Conservation (phyloP, 805 yeast species). For the Cephaloascus albidus region DNA sequence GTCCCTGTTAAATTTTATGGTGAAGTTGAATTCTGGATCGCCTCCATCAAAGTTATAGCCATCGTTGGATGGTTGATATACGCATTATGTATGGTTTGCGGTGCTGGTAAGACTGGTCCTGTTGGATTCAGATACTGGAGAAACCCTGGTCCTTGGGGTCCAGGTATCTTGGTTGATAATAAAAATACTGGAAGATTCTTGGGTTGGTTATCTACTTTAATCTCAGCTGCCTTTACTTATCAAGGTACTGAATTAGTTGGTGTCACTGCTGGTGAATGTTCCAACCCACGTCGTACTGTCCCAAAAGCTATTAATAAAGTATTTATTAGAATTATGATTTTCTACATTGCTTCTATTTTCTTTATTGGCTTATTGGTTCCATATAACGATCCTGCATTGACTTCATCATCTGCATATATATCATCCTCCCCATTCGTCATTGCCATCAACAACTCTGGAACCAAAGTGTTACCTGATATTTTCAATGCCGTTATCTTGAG, state of each 20-base stretch:
- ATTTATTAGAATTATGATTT: slow-evolving; percentile 52
- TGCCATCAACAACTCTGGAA: slow-evolving; percentile 62
- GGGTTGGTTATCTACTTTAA: slow-evolving; percentile 62
- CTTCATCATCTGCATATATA: slow-evolving; percentile 23
- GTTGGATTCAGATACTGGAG: slow-evolving; percentile 79
- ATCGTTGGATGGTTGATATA: slow-evolving; percentile 64
- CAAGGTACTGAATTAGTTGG: slow-evolving; percentile 77
- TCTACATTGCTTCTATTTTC: slow-evolving; percentile 56
- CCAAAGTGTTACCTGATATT: slow-evolving; percentile 55
- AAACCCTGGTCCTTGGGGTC: slow-evolving; percentile 70
- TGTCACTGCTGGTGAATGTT: slow-evolving; percentile 66
- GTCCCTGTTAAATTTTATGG: slow-evolving; percentile 67
- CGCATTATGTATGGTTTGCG: slow-evolving; percentile 64
- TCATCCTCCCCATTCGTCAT: slow-evolving; percentile 65
- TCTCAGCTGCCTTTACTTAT: slow-evolving; percentile 71
- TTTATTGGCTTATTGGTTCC: slow-evolving; percentile 69
- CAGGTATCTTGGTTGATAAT: slow-evolving; percentile 43
- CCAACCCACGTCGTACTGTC: slow-evolving; percentile 59
- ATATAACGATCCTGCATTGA: slow-evolving; percentile 47
- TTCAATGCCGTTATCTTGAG: slow-evolving; percentile 62
- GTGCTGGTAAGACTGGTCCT: slow-evolving; percentile 62
- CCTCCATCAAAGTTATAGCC: slow-evolving; percentile 56
- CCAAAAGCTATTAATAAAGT: slow-evolving; percentile 69
- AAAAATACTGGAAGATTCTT: slow-evolving; percentile 47
- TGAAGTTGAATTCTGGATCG: slow-evolving; percentile 71